These are phyloP conservation scores for Hymenoscyphus fructigenus DNA, from an alignment of 2,329 filamentous ascomycete species.

Conservation along the genomic window DNA sequence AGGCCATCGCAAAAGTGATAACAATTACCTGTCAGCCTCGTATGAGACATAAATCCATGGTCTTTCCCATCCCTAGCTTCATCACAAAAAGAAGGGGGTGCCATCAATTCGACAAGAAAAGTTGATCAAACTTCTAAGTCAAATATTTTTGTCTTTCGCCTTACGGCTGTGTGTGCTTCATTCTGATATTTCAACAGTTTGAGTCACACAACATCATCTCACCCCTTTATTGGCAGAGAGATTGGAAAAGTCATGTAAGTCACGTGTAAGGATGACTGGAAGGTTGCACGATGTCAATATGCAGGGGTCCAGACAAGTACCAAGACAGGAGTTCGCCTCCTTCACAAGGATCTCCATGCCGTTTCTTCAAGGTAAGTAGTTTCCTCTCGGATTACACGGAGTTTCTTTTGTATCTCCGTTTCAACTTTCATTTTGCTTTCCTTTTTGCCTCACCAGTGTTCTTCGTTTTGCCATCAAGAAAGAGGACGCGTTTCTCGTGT, in stretches of 20 bases:
- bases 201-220: not conserved
- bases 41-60: not conserved
- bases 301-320: not conserved
- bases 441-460: not conserved
- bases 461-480: not conserved
- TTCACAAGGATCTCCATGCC: constrained; percentile 1
- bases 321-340: constrained; percentile 2
- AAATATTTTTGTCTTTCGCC: not conserved
- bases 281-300: not conserved
- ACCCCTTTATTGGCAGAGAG: not conserved
- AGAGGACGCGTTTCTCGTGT: not conserved
- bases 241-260: not conserved
- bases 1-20: constrained; percentile 9
- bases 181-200: too few species aligned
- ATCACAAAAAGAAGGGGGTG: not conserved
- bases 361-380: not conserved
- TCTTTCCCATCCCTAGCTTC: not conserved
- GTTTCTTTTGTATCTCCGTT: constrained; percentile 2
- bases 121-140: not conserved
- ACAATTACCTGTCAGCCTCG: constrained; percentile 12
- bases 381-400: not conserved
- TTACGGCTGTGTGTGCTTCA: not conserved
- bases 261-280: not conserved
- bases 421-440: not conserved
- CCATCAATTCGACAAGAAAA: not conserved